Conservation (phyloP, 192 early-diverging fungal species). For the Diversispora epigaea region DNA sequence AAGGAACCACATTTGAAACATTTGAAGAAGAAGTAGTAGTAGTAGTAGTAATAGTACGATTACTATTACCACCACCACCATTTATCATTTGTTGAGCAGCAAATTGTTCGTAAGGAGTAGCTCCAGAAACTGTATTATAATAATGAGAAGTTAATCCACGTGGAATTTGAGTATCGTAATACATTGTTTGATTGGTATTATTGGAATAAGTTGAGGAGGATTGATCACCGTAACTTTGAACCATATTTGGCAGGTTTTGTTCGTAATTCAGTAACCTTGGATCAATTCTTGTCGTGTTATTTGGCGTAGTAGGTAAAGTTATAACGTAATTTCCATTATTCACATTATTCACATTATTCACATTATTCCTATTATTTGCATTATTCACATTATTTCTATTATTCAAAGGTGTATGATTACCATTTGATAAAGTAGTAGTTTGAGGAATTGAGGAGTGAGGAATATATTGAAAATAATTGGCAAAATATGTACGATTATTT, state of each 20-base stretch:
- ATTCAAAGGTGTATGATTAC: not conserved
- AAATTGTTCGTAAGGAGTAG: not conserved
- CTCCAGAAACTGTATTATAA: not conserved
- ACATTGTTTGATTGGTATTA: not conserved
- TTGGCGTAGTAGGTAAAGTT: not conserved
- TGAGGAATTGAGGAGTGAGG: not conserved
- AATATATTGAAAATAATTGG: constrained; percentile 21
- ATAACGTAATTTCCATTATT: not conserved
- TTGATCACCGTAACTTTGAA: not conserved
- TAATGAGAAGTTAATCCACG: not conserved
- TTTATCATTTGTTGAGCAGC: not conserved
- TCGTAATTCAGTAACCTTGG: constrained; percentile 10
- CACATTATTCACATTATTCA: too few species aligned
- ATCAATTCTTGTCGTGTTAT: not conserved
- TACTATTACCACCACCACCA: too few species aligned
- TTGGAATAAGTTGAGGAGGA: not conserved
- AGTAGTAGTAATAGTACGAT: too few species aligned
- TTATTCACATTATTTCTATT: not conserved
- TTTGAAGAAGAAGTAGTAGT: too few species aligned
- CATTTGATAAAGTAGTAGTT: not conserved
- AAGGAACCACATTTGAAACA: too few species aligned
- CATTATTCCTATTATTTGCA: too few species aligned
- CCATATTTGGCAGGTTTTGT: not conserved
- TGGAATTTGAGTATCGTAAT: not conserved
- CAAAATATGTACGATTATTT: not conserved